phyloP scores from a whole-genome alignment of 768 basidiomycete genomes.

The Mycena venus region DNA sequence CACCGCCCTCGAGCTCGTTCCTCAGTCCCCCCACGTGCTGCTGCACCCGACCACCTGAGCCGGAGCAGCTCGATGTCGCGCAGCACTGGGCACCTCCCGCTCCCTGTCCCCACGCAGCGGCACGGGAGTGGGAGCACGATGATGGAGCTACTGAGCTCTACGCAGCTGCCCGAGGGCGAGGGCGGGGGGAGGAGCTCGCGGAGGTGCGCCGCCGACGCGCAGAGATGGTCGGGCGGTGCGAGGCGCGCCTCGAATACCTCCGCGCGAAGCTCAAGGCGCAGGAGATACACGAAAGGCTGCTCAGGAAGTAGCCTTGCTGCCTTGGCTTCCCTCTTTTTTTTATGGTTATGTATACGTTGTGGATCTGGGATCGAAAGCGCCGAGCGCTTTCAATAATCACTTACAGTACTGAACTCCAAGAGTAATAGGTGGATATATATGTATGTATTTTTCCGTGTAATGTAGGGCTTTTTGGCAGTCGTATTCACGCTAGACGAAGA shows the following conservation, averaged over 20 bases:
- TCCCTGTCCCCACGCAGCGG: constrained; percentile 42
- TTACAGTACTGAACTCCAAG: constrained; percentile 3
- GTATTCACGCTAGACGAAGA: neutral
- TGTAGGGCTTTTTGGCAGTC: neutral
- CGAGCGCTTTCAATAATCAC: neutral
- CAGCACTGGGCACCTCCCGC: constrained; percentile 59
- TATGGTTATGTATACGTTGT: neutral
- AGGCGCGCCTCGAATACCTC: constrained; percentile 79
- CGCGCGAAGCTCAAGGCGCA: constrained; percentile 82
- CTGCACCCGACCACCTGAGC: constrained; percentile 21
- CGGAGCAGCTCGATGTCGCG: constrained; percentile 46
- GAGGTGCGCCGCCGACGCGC: constrained; percentile 76
- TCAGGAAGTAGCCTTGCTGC: constrained; percentile 46
- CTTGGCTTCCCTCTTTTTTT: neutral
- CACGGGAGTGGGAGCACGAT: constrained; percentile 35
- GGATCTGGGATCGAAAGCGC: neutral
- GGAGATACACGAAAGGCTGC: constrained; percentile 69
- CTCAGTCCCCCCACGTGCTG: constrained; percentile 26
- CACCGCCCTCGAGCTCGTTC: constrained; percentile 25
- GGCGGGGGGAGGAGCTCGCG: constrained; percentile 68
- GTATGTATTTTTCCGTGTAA: constrained; percentile 8
- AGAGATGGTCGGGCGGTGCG: constrained; percentile 78
- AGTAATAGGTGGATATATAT: neutral
- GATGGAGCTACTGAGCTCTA: constrained; percentile 29
- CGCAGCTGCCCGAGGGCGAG: constrained; percentile 28